Evolutionary conservation across 768 basidiomycete genomes (phyloP), one percentile per base, ranked within the genome.

Genomic region (Mycena alexandri): DNA sequence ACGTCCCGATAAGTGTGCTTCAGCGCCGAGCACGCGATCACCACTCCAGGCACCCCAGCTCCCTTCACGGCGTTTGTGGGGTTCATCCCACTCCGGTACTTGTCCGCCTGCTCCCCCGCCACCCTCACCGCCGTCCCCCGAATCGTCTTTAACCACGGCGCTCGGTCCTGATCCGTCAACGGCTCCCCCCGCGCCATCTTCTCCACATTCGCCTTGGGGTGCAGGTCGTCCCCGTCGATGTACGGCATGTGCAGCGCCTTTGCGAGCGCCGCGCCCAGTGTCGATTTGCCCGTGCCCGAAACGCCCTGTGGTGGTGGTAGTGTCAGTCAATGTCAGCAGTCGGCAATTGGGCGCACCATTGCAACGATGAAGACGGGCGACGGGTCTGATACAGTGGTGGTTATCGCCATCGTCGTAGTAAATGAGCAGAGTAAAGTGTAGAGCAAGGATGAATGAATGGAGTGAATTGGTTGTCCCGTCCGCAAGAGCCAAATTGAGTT

Each of bases 171-270:
- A 74, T 98, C 96, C 3, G 83, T 90, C 70, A 99, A 81, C 6
- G 95, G 91, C 24, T 82, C 78, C 0, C 95, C 95, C 1, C 80
- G 75, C 6, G 88, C 79, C 96, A 98, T 98, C 85, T 98, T 99
- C 33, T 87, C 90, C 46, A 97, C 86, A 77, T 97, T 97, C 14
- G 86, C 78, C 24, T 82, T 74, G 0, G 96, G 92, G 75, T 98
- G 96, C 33, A 98, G 84, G 68, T 92, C 90, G 76, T 98, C 96
- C 33, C 92, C 96, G 74, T 98, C 96, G 65, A 95, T 81, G 80
- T 93, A 97, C 1, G 94, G 90, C 66, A 94, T 69, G n/a, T 77
- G 78, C 53, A 94, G 82, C 29, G 82, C 80, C 43, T 79, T 72
- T 9, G 92, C 86, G n/a, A 96, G 80, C 9, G 86, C 87, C 6